Percentiles rank a stretch among this genome's conserved stretches.
Evolutionary conservation across 345 rosid genomes (phyloP).

Genomic region (Rhodomyrtus tomentosa): DNA sequence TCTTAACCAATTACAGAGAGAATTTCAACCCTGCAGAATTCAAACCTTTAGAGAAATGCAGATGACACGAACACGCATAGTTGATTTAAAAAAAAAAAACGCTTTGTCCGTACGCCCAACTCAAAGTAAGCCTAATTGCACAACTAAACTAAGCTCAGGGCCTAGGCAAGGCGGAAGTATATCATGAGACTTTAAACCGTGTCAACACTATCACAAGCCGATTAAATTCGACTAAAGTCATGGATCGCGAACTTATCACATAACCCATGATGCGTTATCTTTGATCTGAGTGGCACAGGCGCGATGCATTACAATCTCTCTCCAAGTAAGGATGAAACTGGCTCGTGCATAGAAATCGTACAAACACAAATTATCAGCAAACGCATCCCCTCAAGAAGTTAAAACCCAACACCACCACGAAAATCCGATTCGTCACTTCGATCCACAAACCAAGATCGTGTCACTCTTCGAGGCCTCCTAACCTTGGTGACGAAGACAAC

Average conservation of each 20-base stretch:
- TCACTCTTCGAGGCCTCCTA: constrained; percentile 3
- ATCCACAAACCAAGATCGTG: background rate
- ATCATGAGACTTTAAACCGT: background rate
- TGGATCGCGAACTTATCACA: background rate
- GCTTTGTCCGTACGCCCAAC: background rate
- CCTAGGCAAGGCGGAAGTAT: background rate
- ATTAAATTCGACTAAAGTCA: background rate
- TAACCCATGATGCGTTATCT: background rate
- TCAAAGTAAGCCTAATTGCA: background rate
- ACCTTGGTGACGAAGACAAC: constrained; percentile 87
- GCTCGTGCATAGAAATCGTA: background rate
- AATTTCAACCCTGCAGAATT: background rate
- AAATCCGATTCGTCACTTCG: background rate
- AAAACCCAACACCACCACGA: background rate
- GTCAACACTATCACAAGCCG: background rate
- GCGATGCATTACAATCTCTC: background rate
- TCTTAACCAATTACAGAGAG: background rate
- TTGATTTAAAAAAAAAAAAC: background rate
- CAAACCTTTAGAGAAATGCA: background rate
- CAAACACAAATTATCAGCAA: background rate
- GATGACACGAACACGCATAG: background rate
- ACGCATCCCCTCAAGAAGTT: background rate
- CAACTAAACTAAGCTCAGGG: background rate
- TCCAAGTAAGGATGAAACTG: background rate
- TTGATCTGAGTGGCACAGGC: background rate